Percentiles rank a stretch among this genome's conserved stretches.
phyloP scores from a whole-genome alignment of 176 grass and related monocot species.

The Avena atlantica region DNA sequence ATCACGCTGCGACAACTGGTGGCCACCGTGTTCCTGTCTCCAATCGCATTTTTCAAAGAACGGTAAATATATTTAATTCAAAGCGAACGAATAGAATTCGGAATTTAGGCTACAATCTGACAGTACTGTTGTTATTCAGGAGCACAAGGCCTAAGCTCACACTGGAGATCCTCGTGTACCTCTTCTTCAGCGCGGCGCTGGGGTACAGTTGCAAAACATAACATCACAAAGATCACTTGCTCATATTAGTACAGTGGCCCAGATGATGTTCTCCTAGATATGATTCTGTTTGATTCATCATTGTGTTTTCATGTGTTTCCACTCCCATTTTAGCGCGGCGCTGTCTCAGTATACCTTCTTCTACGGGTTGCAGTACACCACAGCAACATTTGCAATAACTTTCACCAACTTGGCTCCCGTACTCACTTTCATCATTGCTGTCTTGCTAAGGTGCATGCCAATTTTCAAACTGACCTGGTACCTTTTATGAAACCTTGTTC shows the following conservation, averaged over 20 bases:
- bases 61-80: slow-evolving; percentile 42
- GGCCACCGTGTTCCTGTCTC: slow-evolving; percentile 70
- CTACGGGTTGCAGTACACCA: slow-evolving; percentile 71
- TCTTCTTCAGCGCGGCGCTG: slow-evolving; percentile 82
- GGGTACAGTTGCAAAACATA: slow-evolving; percentile 58
- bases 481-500: background rate
- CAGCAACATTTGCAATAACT: slow-evolving; percentile 79
- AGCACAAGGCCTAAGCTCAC: slow-evolving; percentile 83
- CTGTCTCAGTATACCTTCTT: slow-evolving; percentile 85
- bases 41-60: slow-evolving; percentile 78
- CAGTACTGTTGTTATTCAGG: slow-evolving; percentile 44
- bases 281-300: slow-evolving; percentile 15
- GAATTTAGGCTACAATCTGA: background rate
- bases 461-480: background rate
- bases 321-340: slow-evolving; percentile 43
- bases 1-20: slow-evolving; percentile 82
- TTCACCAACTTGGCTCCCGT: slow-evolving; percentile 84
- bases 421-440: slow-evolving; percentile 78
- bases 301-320: background rate
- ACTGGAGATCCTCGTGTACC: slow-evolving; percentile 78
- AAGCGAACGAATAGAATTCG: background rate
- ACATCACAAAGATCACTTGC: background rate
- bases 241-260: background rate
- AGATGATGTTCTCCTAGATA: background rate
- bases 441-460: slow-evolving; percentile 47